Percentiles rank a stretch among this genome's conserved stretches.
Evolutionary conservation across 2,329 filamentous ascomycete species (phyloP).

Genomic region (Chrysosporium keratinophilum): DNA sequence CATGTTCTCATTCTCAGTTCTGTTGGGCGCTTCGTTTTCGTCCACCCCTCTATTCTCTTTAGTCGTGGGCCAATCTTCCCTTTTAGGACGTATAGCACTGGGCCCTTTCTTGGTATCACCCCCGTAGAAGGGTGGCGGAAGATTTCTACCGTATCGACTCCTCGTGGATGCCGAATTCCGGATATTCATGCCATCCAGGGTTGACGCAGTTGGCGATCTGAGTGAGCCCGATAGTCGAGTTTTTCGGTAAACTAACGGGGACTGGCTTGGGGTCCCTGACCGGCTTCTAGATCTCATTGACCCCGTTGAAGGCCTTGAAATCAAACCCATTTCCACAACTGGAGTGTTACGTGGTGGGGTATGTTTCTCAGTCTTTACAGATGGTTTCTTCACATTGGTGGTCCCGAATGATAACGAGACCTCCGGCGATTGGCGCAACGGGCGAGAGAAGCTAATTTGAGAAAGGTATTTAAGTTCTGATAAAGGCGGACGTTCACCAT

Average conservation of each 20-base stretch:
- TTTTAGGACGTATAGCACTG: conserved; percentile 11
- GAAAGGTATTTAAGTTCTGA: conserved; percentile 13
- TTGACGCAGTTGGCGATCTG: conserved; percentile 5
- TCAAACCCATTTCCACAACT: background rate
- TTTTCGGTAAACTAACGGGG: conserved; percentile 13
- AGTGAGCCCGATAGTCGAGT: conserved; percentile 1
- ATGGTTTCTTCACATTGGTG: conserved; percentile 14
- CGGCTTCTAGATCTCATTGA: conserved; percentile 9
- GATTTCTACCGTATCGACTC: conserved; percentile 5
- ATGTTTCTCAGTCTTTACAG: conserved; percentile 5
- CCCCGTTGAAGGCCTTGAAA: background rate
- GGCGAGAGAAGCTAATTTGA: conserved; percentile 18
- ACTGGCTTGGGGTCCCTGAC: conserved; percentile 12
- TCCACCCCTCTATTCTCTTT: conserved; percentile 16
- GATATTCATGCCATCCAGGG: background rate
- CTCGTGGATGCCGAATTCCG: conserved; percentile 5
- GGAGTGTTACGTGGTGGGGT: conserved; percentile 7
- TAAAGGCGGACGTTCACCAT: background rate
- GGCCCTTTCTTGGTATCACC: conserved; percentile 6
- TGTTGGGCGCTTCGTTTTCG: background rate
- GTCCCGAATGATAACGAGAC: conserved; percentile 12
- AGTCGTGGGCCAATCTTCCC: conserved; percentile 6
- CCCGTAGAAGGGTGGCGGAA: background rate
- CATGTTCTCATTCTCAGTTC: background rate
- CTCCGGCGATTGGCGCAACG: conserved; percentile 15